phyloP scores from a whole-genome alignment of 345 rosid species.

The Eucalyptus shirleyi region DNA sequence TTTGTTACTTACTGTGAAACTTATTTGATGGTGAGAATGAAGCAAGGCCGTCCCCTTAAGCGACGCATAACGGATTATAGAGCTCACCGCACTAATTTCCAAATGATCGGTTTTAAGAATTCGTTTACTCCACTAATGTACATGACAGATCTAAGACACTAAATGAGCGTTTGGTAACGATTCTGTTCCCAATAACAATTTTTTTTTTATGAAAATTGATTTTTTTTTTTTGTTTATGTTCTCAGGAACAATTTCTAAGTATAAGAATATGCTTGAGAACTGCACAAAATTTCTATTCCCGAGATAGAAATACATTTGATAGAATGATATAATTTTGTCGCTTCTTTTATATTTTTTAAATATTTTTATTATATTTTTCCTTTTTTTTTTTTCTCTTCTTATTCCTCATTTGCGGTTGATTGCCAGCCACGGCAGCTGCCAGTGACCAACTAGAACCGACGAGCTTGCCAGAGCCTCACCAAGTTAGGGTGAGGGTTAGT shows the following conservation, averaged over 20 bases:
- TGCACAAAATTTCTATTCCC: fast-evolving
- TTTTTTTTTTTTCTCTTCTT: no score
- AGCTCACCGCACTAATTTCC: not conserved
- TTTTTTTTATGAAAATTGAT: no score
- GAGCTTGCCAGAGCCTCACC: no score
- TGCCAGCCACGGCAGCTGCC: fast-evolving
- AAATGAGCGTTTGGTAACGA: fast-evolving
- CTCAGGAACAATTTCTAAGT: fast-evolving
- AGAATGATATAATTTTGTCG: no score
- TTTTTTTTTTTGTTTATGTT: no score
- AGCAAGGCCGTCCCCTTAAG: not conserved
- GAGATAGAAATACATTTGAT: fast-evolving
- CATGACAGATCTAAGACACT: fast-evolving
- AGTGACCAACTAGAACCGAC: fast-evolving
- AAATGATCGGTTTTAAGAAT: not conserved
- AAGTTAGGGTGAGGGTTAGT: no score
- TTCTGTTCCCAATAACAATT: fast-evolving
- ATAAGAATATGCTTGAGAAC: fast-evolving
- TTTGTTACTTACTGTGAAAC: not conserved
- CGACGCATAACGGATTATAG: not conserved
- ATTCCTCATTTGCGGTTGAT: fast-evolving
- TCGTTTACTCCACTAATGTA: not conserved
- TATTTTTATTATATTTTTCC: no score
- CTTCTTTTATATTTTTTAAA: no score
- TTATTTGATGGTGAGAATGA: not conserved